phyloP scores from a whole-genome alignment of 2,329 filamentous ascomycete species.

The Onygenales sp. region DNA sequence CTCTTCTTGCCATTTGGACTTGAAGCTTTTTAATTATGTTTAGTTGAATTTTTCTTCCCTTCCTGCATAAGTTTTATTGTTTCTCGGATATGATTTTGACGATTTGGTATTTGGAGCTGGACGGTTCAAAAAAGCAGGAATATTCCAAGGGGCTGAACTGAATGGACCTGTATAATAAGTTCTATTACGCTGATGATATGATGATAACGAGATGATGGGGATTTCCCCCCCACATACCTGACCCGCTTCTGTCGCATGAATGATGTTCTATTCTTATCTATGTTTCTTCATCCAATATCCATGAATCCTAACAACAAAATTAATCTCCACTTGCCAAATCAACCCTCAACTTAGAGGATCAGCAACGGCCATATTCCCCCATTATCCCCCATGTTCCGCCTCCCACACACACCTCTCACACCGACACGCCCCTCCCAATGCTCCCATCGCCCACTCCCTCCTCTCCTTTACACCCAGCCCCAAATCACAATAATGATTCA shows the following conservation, averaged over 20 bases:
- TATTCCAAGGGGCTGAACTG: background rate
- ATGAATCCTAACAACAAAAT: background rate
- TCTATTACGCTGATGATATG: background rate
- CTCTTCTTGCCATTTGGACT: background rate
- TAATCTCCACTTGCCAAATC: background rate
- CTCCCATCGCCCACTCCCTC: constrained; percentile 80
- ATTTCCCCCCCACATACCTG: background rate
- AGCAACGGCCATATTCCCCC: too few species aligned
- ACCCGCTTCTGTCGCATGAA: background rate
- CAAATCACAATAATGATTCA: constrained; percentile 93
- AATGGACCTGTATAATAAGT: background rate
- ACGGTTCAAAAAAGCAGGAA: background rate
- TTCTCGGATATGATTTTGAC: background rate
- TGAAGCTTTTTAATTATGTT: background rate
- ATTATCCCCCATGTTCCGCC: constrained; percentile 19
- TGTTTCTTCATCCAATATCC: background rate
- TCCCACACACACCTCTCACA: constrained; percentile 76
- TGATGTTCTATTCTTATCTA: background rate
- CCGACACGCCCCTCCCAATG: constrained; percentile 79
- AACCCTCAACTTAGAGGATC: too few species aligned
- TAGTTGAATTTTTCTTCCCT: background rate
- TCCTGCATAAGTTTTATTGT: background rate
- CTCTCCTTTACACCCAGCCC: constrained; percentile 66
- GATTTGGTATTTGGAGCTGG: background rate
- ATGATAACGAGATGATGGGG: background rate